Evolutionary conservation across 1,284 basidiomycete genomes (phyloP).

Genomic region (Malassezia pachydermatis): DNA sequence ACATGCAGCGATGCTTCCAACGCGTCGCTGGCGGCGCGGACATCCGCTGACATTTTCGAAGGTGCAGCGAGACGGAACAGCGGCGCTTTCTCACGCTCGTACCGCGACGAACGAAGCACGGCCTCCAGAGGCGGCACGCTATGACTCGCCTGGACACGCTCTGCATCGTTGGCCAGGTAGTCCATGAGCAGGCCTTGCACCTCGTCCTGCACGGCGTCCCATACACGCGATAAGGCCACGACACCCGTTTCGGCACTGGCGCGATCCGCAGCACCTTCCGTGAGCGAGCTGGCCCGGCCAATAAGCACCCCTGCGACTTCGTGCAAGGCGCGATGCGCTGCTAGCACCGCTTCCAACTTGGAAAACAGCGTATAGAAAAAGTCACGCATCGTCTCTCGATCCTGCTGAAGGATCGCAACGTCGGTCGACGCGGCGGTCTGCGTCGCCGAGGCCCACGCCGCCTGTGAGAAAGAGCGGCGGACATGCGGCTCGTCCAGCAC

Average conservation of each 20-base stretch:
- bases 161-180: slow-evolving; percentile 81
- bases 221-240: slow-evolving; percentile 64
- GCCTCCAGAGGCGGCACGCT: slow-evolving; percentile 83
- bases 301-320: slow-evolving; percentile 57
- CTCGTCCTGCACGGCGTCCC: slow-evolving; percentile 81
- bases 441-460: slow-evolving; percentile 19
- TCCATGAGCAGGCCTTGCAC: slow-evolving; percentile 68
- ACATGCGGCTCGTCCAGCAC: slow-evolving; percentile 10
- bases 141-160: slow-evolving; percentile 61
- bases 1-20: slow-evolving; percentile 73
- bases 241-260: slow-evolving; percentile 19
- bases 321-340: slow-evolving; percentile 79
- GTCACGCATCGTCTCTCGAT: slow-evolving; percentile 55
- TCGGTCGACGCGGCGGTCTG: slow-evolving; percentile 29
- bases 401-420: slow-evolving; percentile 30
- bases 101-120: slow-evolving; percentile 54
- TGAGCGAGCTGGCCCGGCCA: slow-evolving; percentile 25
- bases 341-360: slow-evolving; percentile 88
- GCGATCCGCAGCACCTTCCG: slow-evolving; percentile 17
- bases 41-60: slow-evolving; percentile 52
- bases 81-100: slow-evolving; percentile 34
- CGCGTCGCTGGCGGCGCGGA: slow-evolving; percentile 72
- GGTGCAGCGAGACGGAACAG: slow-evolving; percentile 78
- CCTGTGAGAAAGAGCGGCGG: slow-evolving; percentile 26
- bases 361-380: slow-evolving; percentile 97